Evolutionary conservation across 2,329 filamentous ascomycete genomes (phyloP).

Genomic region (Aspergillus cejpii): DNA sequence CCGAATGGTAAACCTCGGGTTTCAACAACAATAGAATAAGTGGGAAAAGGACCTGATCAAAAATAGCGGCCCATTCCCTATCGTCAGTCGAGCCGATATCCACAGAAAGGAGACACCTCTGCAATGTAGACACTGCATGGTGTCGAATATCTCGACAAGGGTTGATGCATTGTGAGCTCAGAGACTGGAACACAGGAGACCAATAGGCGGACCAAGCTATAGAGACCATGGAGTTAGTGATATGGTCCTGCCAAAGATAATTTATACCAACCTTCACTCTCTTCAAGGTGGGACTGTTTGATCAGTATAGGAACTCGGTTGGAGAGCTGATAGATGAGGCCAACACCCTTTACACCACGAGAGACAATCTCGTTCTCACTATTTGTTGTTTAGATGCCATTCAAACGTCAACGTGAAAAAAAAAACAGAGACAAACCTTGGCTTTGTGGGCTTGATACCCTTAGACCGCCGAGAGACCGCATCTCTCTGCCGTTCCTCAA

Average conservation of each 20-base stretch:
- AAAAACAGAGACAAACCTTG: constrained; percentile 45
- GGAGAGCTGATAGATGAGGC: constrained; percentile 75
- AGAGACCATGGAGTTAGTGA: constrained; percentile 8
- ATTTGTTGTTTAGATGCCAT: constrained; percentile 13
- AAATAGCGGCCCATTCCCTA: constrained; percentile 90
- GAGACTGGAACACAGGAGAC: constrained; percentile 84
- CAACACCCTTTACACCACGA: constrained; percentile 73
- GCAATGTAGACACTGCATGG: constrained; percentile 76
- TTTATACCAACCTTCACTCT: constrained; percentile 59
- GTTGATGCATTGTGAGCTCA: constrained; percentile 88
- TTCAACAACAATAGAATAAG: constrained; percentile 81
- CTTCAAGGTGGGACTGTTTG: constrained; percentile 86
- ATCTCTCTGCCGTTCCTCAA: constrained; percentile 63
- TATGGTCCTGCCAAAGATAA: background rate
- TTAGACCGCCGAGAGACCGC: constrained; percentile 47
- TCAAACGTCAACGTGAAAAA: constrained; percentile 1
- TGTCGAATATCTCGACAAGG: constrained; percentile 89
- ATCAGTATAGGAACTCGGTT: constrained; percentile 77
- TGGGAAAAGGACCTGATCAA: constrained; percentile 87
- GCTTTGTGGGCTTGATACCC: constrained; percentile 46
- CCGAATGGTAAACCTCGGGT: constrained; percentile 87
- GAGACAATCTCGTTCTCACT: constrained; percentile 66
- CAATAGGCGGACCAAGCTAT: constrained; percentile 95
- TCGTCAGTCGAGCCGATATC: constrained; percentile 77
- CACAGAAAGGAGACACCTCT: constrained; percentile 76